Conservation (phyloP, 176 grass and related monocot species). For the Elaeis guineensis region DNA sequence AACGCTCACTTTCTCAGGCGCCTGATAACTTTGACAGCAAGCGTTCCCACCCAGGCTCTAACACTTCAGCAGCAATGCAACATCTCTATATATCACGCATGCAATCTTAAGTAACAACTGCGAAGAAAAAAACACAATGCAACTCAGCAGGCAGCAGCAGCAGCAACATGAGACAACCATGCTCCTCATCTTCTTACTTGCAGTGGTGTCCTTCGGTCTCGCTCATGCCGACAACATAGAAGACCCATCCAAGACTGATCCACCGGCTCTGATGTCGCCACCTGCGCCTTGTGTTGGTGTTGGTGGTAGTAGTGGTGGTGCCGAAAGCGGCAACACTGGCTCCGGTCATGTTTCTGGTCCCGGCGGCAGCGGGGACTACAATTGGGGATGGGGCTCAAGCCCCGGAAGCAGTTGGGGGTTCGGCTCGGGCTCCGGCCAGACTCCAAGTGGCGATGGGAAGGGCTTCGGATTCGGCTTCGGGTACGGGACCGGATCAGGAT, state of each 20-base stretch:
- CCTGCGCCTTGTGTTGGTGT: background rate
- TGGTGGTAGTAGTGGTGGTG: slow-evolving; percentile 7
- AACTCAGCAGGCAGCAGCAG: too few species aligned
- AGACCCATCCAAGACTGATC: slow-evolving; percentile 4
- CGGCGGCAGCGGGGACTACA: slow-evolving; percentile 36
- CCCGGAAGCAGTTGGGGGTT: slow-evolving; percentile 42
- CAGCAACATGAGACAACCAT: background rate
- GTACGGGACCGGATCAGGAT: slow-evolving; percentile 25
- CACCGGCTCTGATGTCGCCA: slow-evolving; percentile 18
- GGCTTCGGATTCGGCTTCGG: slow-evolving; percentile 32
- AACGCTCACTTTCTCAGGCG: too few species aligned
- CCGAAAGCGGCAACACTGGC: slow-evolving; percentile 29
- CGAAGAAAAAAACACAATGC: too few species aligned
- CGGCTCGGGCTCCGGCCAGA: slow-evolving; percentile 43
- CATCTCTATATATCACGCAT: too few species aligned
- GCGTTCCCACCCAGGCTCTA: too few species aligned
- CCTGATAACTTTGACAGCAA: too few species aligned
- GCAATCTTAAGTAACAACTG: too few species aligned
- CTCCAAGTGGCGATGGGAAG: slow-evolving; percentile 17
- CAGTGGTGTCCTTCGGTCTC: slow-evolving; percentile 7
- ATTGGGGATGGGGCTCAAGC: slow-evolving; percentile 57
- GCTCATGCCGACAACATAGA: slow-evolving; percentile 18
- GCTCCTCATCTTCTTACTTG: background rate
- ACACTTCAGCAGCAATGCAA: rapidly evolving
- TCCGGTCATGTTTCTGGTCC: slow-evolving; percentile 36